Percentiles rank a stretch among this genome's conserved stretches.
These are phyloP conservation scores for Lipomyces oligophaga DNA, from an alignment of 805 yeast species.

Conservation along the genomic window DNA sequence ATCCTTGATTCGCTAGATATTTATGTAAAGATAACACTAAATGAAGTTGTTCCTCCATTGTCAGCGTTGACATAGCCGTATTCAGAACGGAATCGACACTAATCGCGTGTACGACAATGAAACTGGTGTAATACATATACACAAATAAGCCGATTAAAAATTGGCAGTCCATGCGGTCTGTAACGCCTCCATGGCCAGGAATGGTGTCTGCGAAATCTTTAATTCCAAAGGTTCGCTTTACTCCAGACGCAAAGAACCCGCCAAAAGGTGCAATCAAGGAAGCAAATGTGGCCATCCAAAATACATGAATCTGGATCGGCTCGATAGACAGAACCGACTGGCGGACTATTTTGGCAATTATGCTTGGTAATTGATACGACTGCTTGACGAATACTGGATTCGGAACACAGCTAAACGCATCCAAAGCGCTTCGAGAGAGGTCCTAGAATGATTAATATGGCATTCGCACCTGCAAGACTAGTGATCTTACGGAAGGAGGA, in stretches of 20 bases:
- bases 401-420: constrained; percentile 67
- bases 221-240: constrained; percentile 91
- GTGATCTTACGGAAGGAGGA: constrained; percentile 50
- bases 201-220: constrained; percentile 98
- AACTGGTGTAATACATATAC: constrained; percentile 87
- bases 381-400: constrained; percentile 88
- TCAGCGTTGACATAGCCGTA: constrained; percentile 64
- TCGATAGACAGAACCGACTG: constrained; percentile 38
- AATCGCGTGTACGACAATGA: constrained; percentile 54
- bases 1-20: constrained; percentile 43
- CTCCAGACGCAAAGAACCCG: constrained; percentile 94
- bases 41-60: constrained; percentile 59
- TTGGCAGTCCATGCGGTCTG: constrained; percentile 97
- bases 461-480: background rate
- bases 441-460: constrained; percentile 4
- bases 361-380: constrained; percentile 67
- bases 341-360: constrained; percentile 50
- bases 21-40: constrained; percentile 56
- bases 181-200: constrained; percentile 98
- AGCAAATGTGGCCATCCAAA: constrained; percentile 86
- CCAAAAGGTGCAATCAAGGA: constrained; percentile 97
- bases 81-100: constrained; percentile 74
- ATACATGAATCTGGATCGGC: constrained; percentile 87
- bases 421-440: constrained; percentile 38
- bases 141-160: constrained; percentile 95